A percentile compares a stretch with the other conserved stretches of the same genome.
Evolutionary conservation across 2,329 filamentous ascomycete genomes (phyloP).

Genomic region (Erysiphe pulchra): DNA sequence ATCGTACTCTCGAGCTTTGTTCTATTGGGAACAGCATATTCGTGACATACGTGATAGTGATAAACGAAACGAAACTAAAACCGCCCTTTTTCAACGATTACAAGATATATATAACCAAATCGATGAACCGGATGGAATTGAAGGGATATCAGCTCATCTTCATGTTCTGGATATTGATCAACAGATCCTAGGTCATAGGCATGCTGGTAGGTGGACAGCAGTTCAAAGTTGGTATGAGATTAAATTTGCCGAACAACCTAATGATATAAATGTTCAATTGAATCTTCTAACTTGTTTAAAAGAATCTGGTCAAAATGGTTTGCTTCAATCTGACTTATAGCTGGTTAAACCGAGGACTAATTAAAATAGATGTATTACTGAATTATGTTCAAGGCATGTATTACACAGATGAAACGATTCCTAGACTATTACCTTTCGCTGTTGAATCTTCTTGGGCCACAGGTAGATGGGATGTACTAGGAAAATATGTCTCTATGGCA

Average conservation of each 20-base stretch:
- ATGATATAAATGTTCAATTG: conserved; percentile 52
- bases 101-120: conserved; percentile 94
- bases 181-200: conserved; percentile 76
- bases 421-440: conserved; percentile 53
- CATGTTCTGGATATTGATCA: conserved; percentile 77
- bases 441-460: conserved; percentile 85
- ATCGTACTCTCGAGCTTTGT: conserved; percentile 74
- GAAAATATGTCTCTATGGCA: conserved; percentile 34
- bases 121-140: conserved; percentile 87
- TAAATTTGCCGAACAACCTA: conserved; percentile 53
- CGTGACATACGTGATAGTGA: conserved; percentile 18
- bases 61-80: conserved; percentile 17
- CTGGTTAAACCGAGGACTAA: not conserved
- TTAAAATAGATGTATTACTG: conserved; percentile 43
- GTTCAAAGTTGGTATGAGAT: conserved; percentile 97
- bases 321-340: conserved; percentile 7
- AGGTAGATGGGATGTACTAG: conserved; percentile 51
- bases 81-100: conserved; percentile 47
- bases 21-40: conserved; percentile 85
- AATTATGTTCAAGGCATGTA: conserved; percentile 66
- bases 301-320: conserved; percentile 87
- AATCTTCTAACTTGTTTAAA: conserved; percentile 72
- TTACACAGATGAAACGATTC: conserved; percentile 20
- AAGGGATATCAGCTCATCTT: conserved; percentile 75
- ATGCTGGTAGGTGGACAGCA: conserved; percentile 77